Evolutionary conservation across 768 basidiomycete species (phyloP), one percentile per base, ranked within the genome.

Genomic region (Mycena metata): DNA sequence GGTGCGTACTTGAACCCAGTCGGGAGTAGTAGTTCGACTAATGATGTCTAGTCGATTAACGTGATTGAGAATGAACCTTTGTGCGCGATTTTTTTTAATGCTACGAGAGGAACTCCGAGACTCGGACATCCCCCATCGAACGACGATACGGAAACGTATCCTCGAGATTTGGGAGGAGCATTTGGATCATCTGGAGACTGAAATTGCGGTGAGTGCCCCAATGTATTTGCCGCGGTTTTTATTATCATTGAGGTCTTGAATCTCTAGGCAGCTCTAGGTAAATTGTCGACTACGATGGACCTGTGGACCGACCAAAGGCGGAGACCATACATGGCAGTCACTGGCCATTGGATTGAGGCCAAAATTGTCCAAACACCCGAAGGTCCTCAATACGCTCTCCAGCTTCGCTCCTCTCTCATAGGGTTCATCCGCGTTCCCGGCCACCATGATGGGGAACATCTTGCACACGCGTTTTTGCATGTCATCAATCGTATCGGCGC

Each of bases 271-370:
- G 63, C 77, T 8, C 39, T 77, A 21, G 78, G 80, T 19, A 80
- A 77, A 57, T 74, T 83, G 1, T 83, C 79, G 2, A 60, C 75
- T 2, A 83, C 83, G 0, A 79, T 70, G 39, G 81, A 83, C 66
- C 36, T 78, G 19, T 83, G 83, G 84, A 70, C 77, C 12, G 81
- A 84, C 50, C 64, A 70, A 6, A 80, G 82, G 50, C 69, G 78
- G 10, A 33, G 49, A 0, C 76, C 83, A 13, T 84, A 74, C 70
- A 83, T 84, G 81, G 84, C 81, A 11, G 76, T 83, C 0, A 85
- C 83, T 5, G 82, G 77, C 2, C 84, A 84, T 60, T 85, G 80
- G 81, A 78, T 83, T 39, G 58, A 82, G 54, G 54, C 65, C 2
- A 64, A 55, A 15, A 15, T 58, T 0, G 60, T 72, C 3, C 51